Evolutionary conservation across 345 rosid species (phyloP).

Genomic region (Combretum micranthum): DNA sequence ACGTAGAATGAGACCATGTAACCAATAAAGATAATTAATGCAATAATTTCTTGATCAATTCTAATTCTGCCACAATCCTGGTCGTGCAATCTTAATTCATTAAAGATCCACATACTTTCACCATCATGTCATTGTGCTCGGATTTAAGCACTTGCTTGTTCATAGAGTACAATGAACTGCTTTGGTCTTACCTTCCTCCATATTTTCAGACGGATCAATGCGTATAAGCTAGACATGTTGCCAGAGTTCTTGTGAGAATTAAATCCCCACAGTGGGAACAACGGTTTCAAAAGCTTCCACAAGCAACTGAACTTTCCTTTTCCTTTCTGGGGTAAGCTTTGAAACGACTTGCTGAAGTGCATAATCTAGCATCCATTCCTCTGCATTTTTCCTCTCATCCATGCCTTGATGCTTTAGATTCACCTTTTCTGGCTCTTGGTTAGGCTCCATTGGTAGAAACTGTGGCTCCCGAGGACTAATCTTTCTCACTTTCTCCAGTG

Average conservation of each 20-base stretch:
- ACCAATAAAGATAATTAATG: too few relatives aligned
- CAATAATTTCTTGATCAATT: too few relatives aligned
- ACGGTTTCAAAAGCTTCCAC: slow-evolving; percentile 88
- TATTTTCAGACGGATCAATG: background rate
- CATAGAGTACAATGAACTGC: too few relatives aligned
- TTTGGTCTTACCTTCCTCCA: background rate
- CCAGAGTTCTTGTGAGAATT: slow-evolving; percentile 7
- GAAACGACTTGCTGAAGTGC: slow-evolving; percentile 77
- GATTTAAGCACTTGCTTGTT: too few relatives aligned
- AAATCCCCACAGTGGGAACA: slow-evolving; percentile 36
- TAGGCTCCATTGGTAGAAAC: slow-evolving; percentile 34
- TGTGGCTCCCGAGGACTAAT: slow-evolving; percentile 44
- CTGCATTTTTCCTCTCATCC: slow-evolving; percentile 52
- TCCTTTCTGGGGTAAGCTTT: slow-evolving; percentile 70
- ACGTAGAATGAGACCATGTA: too few relatives aligned
- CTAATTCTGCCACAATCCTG: too few relatives aligned
- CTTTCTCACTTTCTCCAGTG: slow-evolving; percentile 59
- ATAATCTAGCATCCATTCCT: slow-evolving; percentile 90
- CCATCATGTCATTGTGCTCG: too few relatives aligned
- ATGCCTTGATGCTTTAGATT: slow-evolving; percentile 53
- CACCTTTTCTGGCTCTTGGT: slow-evolving; percentile 54
- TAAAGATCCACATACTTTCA: too few relatives aligned
- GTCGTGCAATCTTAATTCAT: too few relatives aligned
- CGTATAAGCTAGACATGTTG: slow-evolving; percentile 18
- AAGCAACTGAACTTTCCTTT: slow-evolving; percentile 68